These are phyloP conservation scores for Dactylorhiza incarnata DNA, from an alignment of 106 monocot species.

Conservation along the genomic window DNA sequence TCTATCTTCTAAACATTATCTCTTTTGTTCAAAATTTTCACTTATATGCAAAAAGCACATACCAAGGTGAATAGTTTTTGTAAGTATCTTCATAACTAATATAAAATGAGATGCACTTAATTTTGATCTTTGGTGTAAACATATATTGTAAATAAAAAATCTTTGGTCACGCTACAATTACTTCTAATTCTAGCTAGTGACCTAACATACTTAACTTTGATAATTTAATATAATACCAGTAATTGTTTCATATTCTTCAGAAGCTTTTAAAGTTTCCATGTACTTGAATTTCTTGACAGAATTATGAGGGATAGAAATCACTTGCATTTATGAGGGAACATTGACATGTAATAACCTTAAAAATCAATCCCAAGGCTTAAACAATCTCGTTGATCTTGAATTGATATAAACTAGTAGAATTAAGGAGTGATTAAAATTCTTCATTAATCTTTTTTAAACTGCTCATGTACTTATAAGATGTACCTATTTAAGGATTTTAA, in stretches of 20 bases:
- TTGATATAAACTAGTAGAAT: background rate
- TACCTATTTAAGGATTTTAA: background rate
- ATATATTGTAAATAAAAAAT: background rate
- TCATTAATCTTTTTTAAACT: background rate
- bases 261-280: background rate
- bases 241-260: background rate
- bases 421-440: background rate
- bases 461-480: background rate
- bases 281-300: background rate
- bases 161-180: background rate
- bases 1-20: no score
- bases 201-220: background rate
- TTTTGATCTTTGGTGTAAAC: background rate
- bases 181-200: background rate
- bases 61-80: no score
- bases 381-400: background rate
- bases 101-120: background rate
- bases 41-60: no score
- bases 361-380: background rate
- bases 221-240: background rate
- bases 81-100: background rate
- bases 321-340: background rate
- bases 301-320: background rate
- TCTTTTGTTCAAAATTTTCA: no score
- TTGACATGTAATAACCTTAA: background rate